Percentiles rank a stretch among this genome's conserved stretches.
Evolutionary conservation across 2,329 filamentous ascomycete genomes (phyloP).

Genomic region (Cercospora brassicicola): DNA sequence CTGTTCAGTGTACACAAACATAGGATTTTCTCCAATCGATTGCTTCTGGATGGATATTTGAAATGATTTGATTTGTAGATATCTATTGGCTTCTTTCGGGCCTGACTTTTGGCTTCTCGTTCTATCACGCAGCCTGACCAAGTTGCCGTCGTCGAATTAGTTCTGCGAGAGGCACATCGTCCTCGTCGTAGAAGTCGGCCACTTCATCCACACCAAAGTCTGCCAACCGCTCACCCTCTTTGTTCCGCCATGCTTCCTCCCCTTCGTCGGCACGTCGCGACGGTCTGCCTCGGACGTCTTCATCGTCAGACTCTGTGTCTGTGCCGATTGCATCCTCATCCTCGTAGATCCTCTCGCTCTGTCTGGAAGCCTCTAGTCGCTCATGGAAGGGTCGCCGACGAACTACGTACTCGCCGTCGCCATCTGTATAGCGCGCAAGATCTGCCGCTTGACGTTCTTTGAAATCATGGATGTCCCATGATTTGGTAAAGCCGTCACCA

Average conservation of each 20-base stretch:
- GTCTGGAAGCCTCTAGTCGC: conserved; percentile 34
- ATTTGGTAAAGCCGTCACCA: conserved; percentile 42
- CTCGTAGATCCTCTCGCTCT: conserved; percentile 24
- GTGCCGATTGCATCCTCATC: conserved; percentile 45
- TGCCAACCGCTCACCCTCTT: conserved; percentile 69
- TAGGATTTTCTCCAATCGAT: not conserved
- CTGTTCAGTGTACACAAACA: not conserved
- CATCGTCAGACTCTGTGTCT: conserved; percentile 41
- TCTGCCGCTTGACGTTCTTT: conserved; percentile 56
- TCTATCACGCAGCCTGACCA: not conserved
- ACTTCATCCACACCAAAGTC: conserved; percentile 83
- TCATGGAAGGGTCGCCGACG: conserved; percentile 47
- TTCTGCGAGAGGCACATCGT: conserved; percentile 70
- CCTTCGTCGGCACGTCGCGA: conserved; percentile 40
- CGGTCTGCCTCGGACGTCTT: conserved; percentile 33
- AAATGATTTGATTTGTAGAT: not conserved
- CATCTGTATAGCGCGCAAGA: conserved; percentile 42
- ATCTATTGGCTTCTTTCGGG: not conserved
- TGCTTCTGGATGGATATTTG: not conserved
- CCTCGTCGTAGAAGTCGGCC: conserved; percentile 65
- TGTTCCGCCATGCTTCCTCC: conserved; percentile 68
- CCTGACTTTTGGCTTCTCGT: not conserved
- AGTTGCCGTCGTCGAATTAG: conserved; percentile 57
- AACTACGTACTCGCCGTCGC: conserved; percentile 36
- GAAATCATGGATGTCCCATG: conserved; percentile 55